Base-by-base conservation (phyloP, 768 basidiomycete species). In the Amanita brunnescens region DNA sequence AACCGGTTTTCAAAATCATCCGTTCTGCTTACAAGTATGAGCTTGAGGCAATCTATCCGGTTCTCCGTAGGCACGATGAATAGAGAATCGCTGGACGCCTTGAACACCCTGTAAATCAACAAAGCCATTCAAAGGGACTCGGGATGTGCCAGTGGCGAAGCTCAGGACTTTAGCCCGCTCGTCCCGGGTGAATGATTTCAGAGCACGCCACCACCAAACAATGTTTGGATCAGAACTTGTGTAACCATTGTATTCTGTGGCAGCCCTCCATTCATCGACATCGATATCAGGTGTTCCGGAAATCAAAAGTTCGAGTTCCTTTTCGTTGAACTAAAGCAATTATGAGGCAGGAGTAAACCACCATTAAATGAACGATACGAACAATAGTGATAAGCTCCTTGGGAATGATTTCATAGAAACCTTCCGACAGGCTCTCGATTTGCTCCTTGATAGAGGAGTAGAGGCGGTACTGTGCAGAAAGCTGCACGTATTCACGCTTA, bases 221-320 rank as follows among this genome's bases (percentile, higher is more conserved):
- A 98, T 93, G 61, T 95, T 93, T 5, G 95, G 91, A 64, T 99
- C 94, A 2, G 87, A 88, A 60, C 86, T 79, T 5, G 77, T 80
- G 64, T 91, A 92, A 42, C 90, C 88, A 55, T 85, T 90, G 69
- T 93, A 91, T 61, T 93, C 91, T 2, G 90, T 93, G 10, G 90
- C 89, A 13, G 87, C 83, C 48, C 90, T 81, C 91, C 92, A 94
- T 67, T 98, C 96, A 64, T 99, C 96, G 1, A 97, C 91, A 59
- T 98, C 94, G 56, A 99, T 92, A 57, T 95, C 93, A n/a, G 96
- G 95, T 16, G 95, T 93, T 21, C 96, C 96, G 3, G 91, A 94
- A 55, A 96, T 95, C 39, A 96, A 77, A 13, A 96, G 75, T 65
- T 96, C 93, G 26, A 96, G 78, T 61, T 96, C 93, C 70, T 92